Conservation (phyloP, 1,284 basidiomycete genomes). For the Macrocybe sp. region DNA sequence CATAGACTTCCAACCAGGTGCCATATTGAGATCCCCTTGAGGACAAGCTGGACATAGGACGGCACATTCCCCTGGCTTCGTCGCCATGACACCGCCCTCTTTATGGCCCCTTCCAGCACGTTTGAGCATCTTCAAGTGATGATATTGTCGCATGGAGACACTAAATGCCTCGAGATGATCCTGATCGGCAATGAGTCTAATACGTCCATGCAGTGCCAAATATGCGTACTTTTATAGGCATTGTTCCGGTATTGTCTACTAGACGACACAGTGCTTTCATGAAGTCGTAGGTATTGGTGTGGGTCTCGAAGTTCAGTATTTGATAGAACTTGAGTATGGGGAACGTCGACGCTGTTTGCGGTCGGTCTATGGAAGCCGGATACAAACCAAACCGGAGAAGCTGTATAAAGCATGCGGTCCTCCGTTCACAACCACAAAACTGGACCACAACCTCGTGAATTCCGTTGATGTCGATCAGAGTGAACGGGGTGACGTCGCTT, state of each 20-base stretch:
- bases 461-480: constrained; percentile 7
- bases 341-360: constrained; percentile 5
- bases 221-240: constrained; percentile 8
- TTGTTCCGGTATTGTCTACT: constrained; percentile 1
- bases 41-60: constrained; percentile 23
- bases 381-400: constrained; percentile 4
- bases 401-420: not conserved
- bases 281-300: constrained; percentile 4
- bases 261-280: constrained; percentile 1
- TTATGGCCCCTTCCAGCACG: constrained; percentile 17
- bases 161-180: constrained; percentile 18
- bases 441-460: constrained; percentile 6
- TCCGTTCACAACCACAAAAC: constrained; percentile 7
- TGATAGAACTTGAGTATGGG: constrained; percentile 3
- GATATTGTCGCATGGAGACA: constrained; percentile 16
- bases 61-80: constrained; percentile 15
- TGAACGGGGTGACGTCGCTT: constrained; percentile 1
- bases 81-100: constrained; percentile 11
- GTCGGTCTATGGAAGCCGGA: constrained; percentile 1
- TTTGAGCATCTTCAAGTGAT: constrained; percentile 20
- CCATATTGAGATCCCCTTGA: constrained; percentile 16
- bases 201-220: not conserved
- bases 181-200: constrained; percentile 10
- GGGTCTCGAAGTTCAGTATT: constrained; percentile 3
- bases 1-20: constrained; percentile 13